phyloP scores from a whole-genome alignment of 352 stramenopile species.

The Phytophthora cryptogea region DNA sequence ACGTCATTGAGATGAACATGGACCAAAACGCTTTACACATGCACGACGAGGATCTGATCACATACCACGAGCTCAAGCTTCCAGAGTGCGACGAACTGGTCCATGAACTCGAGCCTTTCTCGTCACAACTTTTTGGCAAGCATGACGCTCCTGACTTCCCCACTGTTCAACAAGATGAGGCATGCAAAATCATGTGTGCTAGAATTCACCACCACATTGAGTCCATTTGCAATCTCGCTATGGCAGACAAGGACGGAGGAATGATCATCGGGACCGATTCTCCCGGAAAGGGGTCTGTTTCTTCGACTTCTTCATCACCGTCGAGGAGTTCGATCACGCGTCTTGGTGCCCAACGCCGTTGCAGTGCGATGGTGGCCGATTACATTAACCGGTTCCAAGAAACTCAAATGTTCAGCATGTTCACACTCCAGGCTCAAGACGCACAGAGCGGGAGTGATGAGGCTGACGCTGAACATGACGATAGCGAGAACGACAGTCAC shows the following conservation, averaged over 20 bases:
- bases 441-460: constrained; percentile 31
- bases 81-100: constrained; percentile 73
- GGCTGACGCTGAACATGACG: constrained; percentile 31
- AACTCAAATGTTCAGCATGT: constrained; percentile 88
- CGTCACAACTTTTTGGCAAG: constrained; percentile 60
- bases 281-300: constrained; percentile 14
- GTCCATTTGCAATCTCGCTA: constrained; percentile 58
- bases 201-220: constrained; percentile 69
- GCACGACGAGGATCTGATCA: constrained; percentile 75
- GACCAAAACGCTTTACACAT: constrained; percentile 77
- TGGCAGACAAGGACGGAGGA: constrained; percentile 31
- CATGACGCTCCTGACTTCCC: constrained; percentile 62
- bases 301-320: constrained; percentile 7
- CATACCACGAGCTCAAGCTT: constrained; percentile 79
- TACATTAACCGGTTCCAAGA: constrained; percentile 72
- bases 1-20: constrained; percentile 85
- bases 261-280: constrained; percentile 24
- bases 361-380: constrained; percentile 55
- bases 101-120: constrained; percentile 65
- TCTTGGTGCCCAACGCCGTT: constrained; percentile 31
- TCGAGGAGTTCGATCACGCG: constrained; percentile 21
- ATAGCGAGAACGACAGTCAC: constrained; percentile 35
- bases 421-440: constrained; percentile 51
- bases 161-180: constrained; percentile 69
- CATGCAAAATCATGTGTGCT: constrained; percentile 68